Base-by-base conservation (phyloP, 1,284 basidiomycete genomes). In the Polyporus tsugae region DNA sequence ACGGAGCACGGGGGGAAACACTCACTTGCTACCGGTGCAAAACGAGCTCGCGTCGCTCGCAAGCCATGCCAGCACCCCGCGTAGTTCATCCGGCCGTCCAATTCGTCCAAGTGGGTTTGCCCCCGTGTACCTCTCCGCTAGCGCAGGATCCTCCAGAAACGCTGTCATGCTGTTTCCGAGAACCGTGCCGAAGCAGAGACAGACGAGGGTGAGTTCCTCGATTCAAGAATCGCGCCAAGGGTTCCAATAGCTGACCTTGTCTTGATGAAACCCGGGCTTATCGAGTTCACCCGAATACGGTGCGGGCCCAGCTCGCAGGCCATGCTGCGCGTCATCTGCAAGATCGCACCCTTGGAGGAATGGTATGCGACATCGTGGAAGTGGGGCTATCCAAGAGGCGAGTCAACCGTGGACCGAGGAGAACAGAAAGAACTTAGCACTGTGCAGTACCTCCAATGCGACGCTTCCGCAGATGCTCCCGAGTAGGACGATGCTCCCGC, bases 391-490 rank as follows among this genome's bases (percentile, higher is more conserved):
- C 22, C 2, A 9, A 49, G 9, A 1, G 46, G 3, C 10, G n/a
- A 49, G 22, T 49, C 22, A 49, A 22, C 10, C 9, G n/a, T 9
- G 46, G 25, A 25, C 10, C 6, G 46, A 49, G 25, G 22, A 25
- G 46, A 6, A 9, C 2, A 49, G 22, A 25, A 25, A 22, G 22
- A 49, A 2, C 2, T 4, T 4, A 9, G 22, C 29, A 29, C 29
- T 29, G 17, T 15, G 3, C 15, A 41, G 9, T 9, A 67, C 84
- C 62, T 73, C 91, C 93, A 79, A 82, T 87, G 81, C 92, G 72
- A 95, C 89, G 60, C 88, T 89, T 19, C 94, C 95, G 44, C 91
- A 92, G 92, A 96, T 95, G 67, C 92, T 95, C 19, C 91, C 94
- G 71, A 96, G 91, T 69, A 95, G 79, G 70, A 95, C 87, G 72